Evolutionary conservation across 1,284 basidiomycete genomes (phyloP).

Genomic region (Boletus semigastroideus): DNA sequence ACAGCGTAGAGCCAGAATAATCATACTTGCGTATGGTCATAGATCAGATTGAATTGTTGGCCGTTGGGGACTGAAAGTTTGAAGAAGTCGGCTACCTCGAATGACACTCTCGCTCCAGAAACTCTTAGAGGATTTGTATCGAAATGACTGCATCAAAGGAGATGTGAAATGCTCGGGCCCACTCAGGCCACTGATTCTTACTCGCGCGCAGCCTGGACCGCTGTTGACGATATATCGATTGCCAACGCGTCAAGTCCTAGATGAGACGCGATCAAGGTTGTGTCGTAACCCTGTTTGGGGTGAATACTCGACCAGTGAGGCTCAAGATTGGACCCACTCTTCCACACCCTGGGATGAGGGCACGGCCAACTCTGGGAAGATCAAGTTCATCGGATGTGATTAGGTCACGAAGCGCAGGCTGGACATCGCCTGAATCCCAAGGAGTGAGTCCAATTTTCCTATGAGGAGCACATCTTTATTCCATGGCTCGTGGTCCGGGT

Average conservation of each 20-base stretch:
- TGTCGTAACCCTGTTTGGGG: conserved; percentile 62
- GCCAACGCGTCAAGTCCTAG: conserved; percentile 20
- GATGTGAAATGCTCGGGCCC: background rate
- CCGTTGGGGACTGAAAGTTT: conserved; percentile 13
- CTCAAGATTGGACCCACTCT: conserved; percentile 41
- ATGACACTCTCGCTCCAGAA: conserved; percentile 8
- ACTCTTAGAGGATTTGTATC: background rate
- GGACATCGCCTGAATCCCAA: conserved; percentile 60
- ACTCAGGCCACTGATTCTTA: conserved; percentile 6
- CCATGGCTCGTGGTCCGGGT: background rate
- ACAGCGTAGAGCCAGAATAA: background rate
- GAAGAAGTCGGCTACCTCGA: conserved; percentile 23
- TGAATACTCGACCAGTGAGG: background rate
- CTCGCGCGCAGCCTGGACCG: conserved; percentile 19
- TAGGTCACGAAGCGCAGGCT: conserved; percentile 55
- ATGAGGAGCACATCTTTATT: background rate
- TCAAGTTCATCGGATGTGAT: conserved; percentile 48
- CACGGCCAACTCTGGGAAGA: conserved; percentile 53
- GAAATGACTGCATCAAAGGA: background rate
- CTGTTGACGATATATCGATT: conserved; percentile 20
- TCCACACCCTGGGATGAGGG: conserved; percentile 74
- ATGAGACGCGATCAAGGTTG: conserved; percentile 62
- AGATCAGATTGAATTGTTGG: conserved; percentile 18
- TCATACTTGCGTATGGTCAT: conserved; percentile 15
- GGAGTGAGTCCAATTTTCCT: conserved; percentile 62